These are phyloP conservation scores for Carex cristatella DNA, from an alignment of 176 grass and related monocot species.

Conservation along the genomic window DNA sequence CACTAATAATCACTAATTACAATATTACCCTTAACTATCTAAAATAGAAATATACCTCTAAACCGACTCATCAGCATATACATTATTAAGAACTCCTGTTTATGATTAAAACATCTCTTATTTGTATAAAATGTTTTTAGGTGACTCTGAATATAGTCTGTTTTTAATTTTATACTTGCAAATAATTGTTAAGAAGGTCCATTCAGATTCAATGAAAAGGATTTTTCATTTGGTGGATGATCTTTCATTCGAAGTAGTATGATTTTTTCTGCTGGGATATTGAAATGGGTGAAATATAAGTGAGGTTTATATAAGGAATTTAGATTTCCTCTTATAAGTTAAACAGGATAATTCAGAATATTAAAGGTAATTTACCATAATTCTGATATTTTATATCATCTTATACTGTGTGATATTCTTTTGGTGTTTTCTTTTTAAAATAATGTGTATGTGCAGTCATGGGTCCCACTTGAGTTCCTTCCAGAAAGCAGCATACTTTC, in stretches of 20 bases:
- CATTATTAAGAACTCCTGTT: neutral
- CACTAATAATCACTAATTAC: no score
- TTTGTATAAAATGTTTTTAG: neutral
- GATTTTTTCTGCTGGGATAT: neutral
- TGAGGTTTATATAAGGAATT: neutral
- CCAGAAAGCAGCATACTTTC: constrained; percentile 10
- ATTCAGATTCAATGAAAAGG: neutral
- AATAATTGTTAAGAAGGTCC: neutral
- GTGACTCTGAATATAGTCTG: neutral
- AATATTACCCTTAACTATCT: no score
- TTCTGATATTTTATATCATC: neutral
- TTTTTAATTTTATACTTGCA: no score
- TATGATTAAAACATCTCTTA: neutral
- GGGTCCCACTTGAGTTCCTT: constrained; percentile 18
- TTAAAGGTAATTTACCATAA: neutral
- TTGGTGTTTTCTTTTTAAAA: constrained; percentile 2
- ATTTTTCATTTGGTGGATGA: neutral
- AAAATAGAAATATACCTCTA: no score
- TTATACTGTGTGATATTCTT: neutral
- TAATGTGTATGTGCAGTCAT: neutral
- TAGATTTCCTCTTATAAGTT: neutral
- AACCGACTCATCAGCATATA: no score
- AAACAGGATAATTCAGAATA: neutral
- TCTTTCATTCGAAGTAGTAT: neutral
- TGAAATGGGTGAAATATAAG: neutral